phyloP scores from a whole-genome alignment of 495 filamentous ascomycete genomes.

The Beverwykella pulmonaria region DNA sequence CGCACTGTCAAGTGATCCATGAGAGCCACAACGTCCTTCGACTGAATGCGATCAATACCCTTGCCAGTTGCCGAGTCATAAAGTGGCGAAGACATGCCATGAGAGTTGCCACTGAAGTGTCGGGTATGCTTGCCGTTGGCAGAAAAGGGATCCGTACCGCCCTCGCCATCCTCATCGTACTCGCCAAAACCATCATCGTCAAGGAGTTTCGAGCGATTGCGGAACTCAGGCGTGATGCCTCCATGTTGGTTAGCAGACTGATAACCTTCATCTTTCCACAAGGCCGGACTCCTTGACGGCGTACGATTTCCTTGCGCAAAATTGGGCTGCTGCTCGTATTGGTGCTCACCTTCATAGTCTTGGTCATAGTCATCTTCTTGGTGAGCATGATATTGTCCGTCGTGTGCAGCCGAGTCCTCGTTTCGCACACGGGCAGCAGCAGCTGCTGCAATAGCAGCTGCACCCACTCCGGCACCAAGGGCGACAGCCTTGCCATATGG shows the following conservation, averaged over 20 bases:
- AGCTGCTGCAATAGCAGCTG: constrained; percentile 49
- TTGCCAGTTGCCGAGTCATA: constrained; percentile 89
- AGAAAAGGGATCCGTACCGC: constrained; percentile 33
- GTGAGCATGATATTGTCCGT: constrained; percentile 50
- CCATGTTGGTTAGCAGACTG: constrained; percentile 73
- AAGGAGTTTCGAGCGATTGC: constrained; percentile 61
- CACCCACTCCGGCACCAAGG: constrained; percentile 49
- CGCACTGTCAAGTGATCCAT: constrained; percentile 99
- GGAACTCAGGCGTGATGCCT: constrained; percentile 37
- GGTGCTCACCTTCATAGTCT: constrained; percentile 44
- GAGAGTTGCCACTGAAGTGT: constrained; percentile 85
- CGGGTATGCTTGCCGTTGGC: constrained; percentile 57
- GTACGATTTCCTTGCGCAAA: constrained; percentile 33
- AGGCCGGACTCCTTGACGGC: constrained; percentile 51
- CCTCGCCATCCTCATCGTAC: constrained; percentile 31
- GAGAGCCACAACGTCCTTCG: constrained; percentile 93
- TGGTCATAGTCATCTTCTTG: constrained; percentile 59
- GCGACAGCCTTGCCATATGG: constrained; percentile 47
- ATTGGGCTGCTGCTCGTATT: constrained; percentile 29
- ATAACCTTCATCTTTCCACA: constrained; percentile 83
- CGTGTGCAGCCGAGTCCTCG: constrained; percentile 50
- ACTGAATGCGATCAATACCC: constrained; percentile 91
- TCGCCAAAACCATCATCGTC: constrained; percentile 59
- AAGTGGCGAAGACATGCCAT: constrained; percentile 82
- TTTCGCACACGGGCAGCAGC: constrained; percentile 48